phyloP scores from a whole-genome alignment of 208 protist species.

The Naegleria fowleri region DNA sequence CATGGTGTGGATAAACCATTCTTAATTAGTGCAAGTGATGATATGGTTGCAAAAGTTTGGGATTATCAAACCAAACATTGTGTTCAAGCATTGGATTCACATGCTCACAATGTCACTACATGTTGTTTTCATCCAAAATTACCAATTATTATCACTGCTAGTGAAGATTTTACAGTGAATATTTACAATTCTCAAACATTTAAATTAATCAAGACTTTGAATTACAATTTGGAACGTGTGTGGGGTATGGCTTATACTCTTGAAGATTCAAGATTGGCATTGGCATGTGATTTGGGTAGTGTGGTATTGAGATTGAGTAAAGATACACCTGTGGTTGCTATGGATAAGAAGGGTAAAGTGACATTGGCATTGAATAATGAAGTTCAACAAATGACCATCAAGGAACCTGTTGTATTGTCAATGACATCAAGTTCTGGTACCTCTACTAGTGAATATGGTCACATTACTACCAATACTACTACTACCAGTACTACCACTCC shows the following conservation, averaged over 20 bases:
- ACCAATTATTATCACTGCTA: slow-evolving; percentile 89
- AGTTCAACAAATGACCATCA: slow-evolving; percentile 76
- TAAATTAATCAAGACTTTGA: slow-evolving; percentile 72
- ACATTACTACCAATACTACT: not conserved
- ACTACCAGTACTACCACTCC: slow-evolving; percentile 30
- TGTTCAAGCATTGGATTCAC: slow-evolving; percentile 88
- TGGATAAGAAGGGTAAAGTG: slow-evolving; percentile 93
- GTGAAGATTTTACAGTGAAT: slow-evolving; percentile 85
- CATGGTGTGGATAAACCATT: slow-evolving; percentile 95
- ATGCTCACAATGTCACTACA: slow-evolving; percentile 88
- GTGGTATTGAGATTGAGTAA: slow-evolving; percentile 78
- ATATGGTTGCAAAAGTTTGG: slow-evolving; percentile 91
- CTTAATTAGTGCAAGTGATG: slow-evolving; percentile 92
- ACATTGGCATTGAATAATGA: slow-evolving; percentile 89
- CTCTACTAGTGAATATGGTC: too few species aligned
- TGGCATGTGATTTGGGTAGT: slow-evolving; percentile 83
- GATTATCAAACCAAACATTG: slow-evolving; percentile 96
- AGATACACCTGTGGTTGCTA: slow-evolving; percentile 87
- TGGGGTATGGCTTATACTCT: slow-evolving; percentile 79
- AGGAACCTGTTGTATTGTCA: slow-evolving; percentile 47
- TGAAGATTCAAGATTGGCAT: slow-evolving; percentile 64
- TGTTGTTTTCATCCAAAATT: slow-evolving; percentile 91
- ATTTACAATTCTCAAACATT: slow-evolving; percentile 91
- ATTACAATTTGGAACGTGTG: slow-evolving; percentile 73
- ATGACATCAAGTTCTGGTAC: not conserved